These are phyloP conservation scores for Heliocybe sulcata DNA, from an alignment of 1,284 basidiomycete genomes.

Conservation along the genomic window DNA sequence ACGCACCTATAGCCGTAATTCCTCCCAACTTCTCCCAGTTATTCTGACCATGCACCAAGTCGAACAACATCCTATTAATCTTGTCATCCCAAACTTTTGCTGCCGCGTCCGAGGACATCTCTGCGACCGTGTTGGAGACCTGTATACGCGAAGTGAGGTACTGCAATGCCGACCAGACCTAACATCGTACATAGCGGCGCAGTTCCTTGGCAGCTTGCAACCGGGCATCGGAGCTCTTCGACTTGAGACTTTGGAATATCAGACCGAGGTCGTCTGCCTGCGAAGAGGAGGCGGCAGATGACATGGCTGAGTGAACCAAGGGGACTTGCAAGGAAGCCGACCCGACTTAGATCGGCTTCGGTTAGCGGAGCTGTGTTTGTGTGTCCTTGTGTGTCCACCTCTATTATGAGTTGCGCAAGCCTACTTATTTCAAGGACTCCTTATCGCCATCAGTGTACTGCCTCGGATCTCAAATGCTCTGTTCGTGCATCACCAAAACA, in stretches of 20 bases:
- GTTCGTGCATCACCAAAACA: no score
- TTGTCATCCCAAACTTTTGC: conserved; percentile 78
- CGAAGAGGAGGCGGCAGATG: conserved; percentile 43
- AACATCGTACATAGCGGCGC: conserved; percentile 55
- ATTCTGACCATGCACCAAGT: conserved; percentile 76
- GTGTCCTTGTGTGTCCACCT: neutral
- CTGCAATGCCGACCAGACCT: conserved; percentile 1
- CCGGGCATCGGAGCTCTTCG: conserved; percentile 54
- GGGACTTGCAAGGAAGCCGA: neutral
- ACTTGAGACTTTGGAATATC: conserved; percentile 62
- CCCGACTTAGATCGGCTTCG: neutral
- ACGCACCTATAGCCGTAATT: conserved; percentile 72
- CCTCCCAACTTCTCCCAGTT: conserved; percentile 76
- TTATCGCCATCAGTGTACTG: no score
- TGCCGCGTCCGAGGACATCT: conserved; percentile 71
- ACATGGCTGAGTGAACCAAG: conserved; percentile 30
- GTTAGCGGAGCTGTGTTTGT: neutral
- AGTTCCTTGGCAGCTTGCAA: conserved; percentile 54
- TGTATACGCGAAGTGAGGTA: conserved; percentile 19
- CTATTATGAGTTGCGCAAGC: neutral
- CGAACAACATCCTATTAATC: conserved; percentile 74
- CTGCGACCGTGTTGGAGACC: conserved; percentile 65
- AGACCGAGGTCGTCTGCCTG: conserved; percentile 55
- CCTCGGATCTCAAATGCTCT: no score
- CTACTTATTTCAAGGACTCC: no score